Evolutionary conservation across 2,329 filamentous ascomycete genomes (phyloP).

Genomic region (Hymenoscyphus repandus): DNA sequence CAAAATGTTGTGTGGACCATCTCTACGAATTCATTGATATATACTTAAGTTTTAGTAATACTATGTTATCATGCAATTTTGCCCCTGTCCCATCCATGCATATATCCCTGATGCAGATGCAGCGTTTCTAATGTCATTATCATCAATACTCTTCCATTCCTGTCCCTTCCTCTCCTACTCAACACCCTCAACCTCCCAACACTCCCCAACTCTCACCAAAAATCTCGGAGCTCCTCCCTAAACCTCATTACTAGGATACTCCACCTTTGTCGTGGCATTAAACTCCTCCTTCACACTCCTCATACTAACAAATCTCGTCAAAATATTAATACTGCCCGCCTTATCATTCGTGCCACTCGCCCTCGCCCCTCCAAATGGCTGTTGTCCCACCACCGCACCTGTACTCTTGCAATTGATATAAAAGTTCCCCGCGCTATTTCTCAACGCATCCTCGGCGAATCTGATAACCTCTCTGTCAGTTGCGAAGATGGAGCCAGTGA

Average conservation of each 20-base stretch:
- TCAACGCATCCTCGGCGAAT: constrained; percentile 63
- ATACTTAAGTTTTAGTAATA: no score
- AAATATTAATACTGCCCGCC: constrained; percentile 59
- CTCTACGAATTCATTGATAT: no score
- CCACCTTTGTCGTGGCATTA: constrained; percentile 53
- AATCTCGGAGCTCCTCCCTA: no score
- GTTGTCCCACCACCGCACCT: constrained; percentile 67
- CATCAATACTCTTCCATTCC: no score
- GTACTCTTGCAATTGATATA: constrained; percentile 83
- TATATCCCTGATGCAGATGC: no score
- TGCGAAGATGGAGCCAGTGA: constrained; percentile 74
- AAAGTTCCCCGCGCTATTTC: constrained; percentile 75
- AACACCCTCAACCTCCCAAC: no score
- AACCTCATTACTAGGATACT: constrained; percentile 66
- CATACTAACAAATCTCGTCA: constrained; percentile 62
- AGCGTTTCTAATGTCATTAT: no score
- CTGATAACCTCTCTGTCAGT: constrained; percentile 60
- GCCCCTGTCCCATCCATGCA: no score
- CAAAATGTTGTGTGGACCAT: no score
- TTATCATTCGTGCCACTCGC: constrained; percentile 71
- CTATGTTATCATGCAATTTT: no score
- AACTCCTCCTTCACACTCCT: constrained; percentile 75
- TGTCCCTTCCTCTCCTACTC: no score
- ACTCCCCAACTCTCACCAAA: no score
- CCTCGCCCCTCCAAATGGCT: constrained; percentile 64